Percentiles rank a stretch among this genome's conserved stretches.
phyloP scores from a whole-genome alignment of 495 filamentous ascomycete species.

The Melanomma pulvis-pyrius region DNA sequence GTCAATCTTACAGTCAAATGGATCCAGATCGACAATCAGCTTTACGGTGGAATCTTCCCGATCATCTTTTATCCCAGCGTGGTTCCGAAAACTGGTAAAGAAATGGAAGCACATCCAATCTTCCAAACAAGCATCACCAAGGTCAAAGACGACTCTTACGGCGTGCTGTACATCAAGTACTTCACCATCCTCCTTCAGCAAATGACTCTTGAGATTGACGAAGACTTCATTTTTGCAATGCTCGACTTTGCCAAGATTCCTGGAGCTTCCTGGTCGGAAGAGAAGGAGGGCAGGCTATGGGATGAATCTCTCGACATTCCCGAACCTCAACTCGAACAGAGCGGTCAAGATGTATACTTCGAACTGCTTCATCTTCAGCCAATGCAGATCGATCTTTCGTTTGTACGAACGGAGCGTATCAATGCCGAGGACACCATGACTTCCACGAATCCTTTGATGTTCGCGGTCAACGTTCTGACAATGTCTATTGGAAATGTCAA shows the following conservation, averaged over 20 bases:
- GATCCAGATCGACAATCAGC: constrained; percentile 99
- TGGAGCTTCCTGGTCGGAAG: constrained; percentile 87
- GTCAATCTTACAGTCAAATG: constrained; percentile 89
- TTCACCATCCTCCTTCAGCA: constrained; percentile 91
- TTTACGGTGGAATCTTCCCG: constrained; percentile 97
- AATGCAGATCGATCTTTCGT: constrained; percentile 95
- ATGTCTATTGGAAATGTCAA: constrained; percentile 99
- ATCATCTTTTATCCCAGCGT: constrained; percentile 97
- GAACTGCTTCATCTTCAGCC: constrained; percentile 95
- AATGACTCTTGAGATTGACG: constrained; percentile 97
- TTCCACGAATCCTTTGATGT: constrained; percentile 92
- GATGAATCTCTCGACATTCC: constrained; percentile 90
- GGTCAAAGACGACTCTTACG: constrained; percentile 97
- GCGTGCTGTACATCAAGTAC: constrained; percentile 98
- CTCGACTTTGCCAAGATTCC: constrained; percentile 94
- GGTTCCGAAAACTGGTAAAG: constrained; percentile 96
- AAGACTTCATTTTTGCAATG: constrained; percentile 95
- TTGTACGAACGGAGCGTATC: constrained; percentile 93
- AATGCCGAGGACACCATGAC: constrained; percentile 92
- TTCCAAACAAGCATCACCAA: constrained; percentile 87
- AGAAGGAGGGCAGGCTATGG: constrained; percentile 79
- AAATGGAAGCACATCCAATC: constrained; percentile 95
- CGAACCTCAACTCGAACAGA: constrained; percentile 80
- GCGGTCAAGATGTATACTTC: constrained; percentile 93
- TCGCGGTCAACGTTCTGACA: constrained; percentile 95